Base-by-base conservation (phyloP, 108 stramenopile species). In the Chaetoceros tenuissimus region DNA sequence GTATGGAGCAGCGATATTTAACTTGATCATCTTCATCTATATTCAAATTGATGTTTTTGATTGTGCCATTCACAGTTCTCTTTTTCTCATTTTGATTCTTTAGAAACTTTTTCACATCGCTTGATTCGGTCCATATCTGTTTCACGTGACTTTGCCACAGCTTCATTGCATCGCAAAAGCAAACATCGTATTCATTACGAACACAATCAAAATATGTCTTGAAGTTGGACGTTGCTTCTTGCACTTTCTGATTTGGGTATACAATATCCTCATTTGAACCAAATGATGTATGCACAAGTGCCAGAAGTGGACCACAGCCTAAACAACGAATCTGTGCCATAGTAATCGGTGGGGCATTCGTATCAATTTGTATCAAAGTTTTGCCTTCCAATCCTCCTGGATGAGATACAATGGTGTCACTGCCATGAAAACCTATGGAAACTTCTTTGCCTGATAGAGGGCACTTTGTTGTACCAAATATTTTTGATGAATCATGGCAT, bases 231-330 rank as follows among this genome's bases (percentile, higher is more conserved):
- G 13, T 40, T 5, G 34, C 34, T 61, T 47, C 24, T 48, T 25
- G 5, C 60, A 34, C 25, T 48, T 45, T 23, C 44, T 19, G 20
- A 53, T 29, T 46, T 10, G 34, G 8, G 13, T 40, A 13, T 10
- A 5, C 8, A 40, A 10, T 10, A 40, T 40, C 34, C 5, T 68
- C 28, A 48, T 62, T 31, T n/a, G 56, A 48, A 18, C n/a, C 24
- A 21, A 20, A 29, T 27, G 13, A 30, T 58, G 10, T 43, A 52
- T 46, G 40, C 46, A 70, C 46, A 10, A 59, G 27, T 18, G 70
- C 64, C 46, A 71, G 21, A 22, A 71, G 28, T 18, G 69, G 69
- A 21, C 64, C 64, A 31, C 66, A 66, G 5, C 70, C 70, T 47
- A 66, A 30, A 7, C 46, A 31, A n/a, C 58, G 53, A 46, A 71